These are phyloP conservation scores for Logfia minima DNA, from an alignment of 129 eudicot genomes.

Conservation along the genomic window DNA sequence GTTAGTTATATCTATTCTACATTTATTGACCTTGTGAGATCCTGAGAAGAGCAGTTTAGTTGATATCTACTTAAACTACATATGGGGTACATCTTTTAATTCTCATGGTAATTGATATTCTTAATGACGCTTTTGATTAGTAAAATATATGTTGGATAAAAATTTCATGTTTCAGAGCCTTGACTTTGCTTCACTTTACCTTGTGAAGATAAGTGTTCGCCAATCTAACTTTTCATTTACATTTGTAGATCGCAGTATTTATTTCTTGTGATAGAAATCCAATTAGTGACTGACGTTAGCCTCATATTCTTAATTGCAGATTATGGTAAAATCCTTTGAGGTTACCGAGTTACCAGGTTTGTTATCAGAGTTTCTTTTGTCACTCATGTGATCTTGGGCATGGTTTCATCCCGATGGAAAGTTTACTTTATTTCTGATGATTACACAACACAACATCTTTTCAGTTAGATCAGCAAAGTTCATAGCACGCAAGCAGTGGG, in stretches of 20 bases:
- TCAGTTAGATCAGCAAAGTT: slow-evolving; percentile 84
- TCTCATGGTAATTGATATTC: slow-evolving; percentile 7
- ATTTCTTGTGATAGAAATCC: background rate
- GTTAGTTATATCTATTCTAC: background rate
- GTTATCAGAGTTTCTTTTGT: slow-evolving; percentile 7
- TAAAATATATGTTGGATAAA: slow-evolving; percentile 6
- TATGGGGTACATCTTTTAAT: background rate
- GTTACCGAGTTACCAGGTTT: slow-evolving; percentile 86
- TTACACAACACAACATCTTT: slow-evolving; percentile 15
- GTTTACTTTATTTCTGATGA: slow-evolving; percentile 13
- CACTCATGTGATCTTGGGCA: slow-evolving; percentile 3
- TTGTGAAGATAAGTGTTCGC: slow-evolving; percentile 16
- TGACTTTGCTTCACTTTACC: slow-evolving; percentile 22
- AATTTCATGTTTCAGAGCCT: background rate
- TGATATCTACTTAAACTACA: background rate
- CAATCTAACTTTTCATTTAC: slow-evolving; percentile 7
- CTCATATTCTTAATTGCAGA: slow-evolving; percentile 43
- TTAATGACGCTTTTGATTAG: slow-evolving; percentile 10
- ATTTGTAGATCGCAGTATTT: slow-evolving; percentile 12
- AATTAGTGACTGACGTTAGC: background rate
- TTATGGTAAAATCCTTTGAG: slow-evolving; percentile 81
- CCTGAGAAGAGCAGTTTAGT: background rate
- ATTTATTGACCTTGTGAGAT: background rate
- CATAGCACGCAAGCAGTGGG: slow-evolving; percentile 76
- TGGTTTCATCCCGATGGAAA: slow-evolving; percentile 16